Evolutionary conservation across 2,329 filamentous ascomycete species (phyloP).

Genomic region (Alternaria incomplexa): DNA sequence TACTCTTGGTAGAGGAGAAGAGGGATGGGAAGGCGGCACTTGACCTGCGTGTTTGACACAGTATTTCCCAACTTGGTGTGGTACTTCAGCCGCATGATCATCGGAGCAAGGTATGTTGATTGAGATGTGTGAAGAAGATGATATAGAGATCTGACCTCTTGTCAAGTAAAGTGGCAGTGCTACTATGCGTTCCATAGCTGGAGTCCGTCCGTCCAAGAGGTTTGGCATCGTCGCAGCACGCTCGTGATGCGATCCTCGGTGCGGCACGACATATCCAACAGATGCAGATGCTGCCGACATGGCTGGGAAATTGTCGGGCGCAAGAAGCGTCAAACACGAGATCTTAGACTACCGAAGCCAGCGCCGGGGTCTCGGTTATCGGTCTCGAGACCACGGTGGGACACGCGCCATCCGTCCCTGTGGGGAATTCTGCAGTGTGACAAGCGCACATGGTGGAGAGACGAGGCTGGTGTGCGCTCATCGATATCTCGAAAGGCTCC

Average conservation of each 20-base stretch:
- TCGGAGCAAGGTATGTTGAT: background rate
- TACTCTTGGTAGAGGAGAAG: background rate
- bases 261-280: background rate
- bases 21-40: background rate
- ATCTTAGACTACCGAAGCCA: conserved; percentile 15
- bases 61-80: background rate
- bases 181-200: background rate
- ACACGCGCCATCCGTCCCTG: conserved; percentile 8
- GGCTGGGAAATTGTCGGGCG: background rate
- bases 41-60: conserved; percentile 2
- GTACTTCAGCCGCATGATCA: background rate
- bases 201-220: background rate
- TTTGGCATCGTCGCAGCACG: background rate
- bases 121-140: background rate
- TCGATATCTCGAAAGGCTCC: background rate
- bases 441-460: conserved; percentile 19
- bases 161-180: background rate
- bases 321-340: conserved; percentile 5
- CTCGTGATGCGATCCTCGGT: background rate
- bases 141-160: background rate
- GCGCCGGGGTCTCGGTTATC: conserved; percentile 8
- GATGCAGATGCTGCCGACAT: background rate
- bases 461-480: conserved; percentile 5
- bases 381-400: conserved; percentile 11
- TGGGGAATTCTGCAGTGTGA: conserved; percentile 20